Evolutionary conservation across 208 protist species (phyloP), one percentile per base, ranked within the genome.

Genomic region (Herpetomonas samuelpessoai): DNA sequence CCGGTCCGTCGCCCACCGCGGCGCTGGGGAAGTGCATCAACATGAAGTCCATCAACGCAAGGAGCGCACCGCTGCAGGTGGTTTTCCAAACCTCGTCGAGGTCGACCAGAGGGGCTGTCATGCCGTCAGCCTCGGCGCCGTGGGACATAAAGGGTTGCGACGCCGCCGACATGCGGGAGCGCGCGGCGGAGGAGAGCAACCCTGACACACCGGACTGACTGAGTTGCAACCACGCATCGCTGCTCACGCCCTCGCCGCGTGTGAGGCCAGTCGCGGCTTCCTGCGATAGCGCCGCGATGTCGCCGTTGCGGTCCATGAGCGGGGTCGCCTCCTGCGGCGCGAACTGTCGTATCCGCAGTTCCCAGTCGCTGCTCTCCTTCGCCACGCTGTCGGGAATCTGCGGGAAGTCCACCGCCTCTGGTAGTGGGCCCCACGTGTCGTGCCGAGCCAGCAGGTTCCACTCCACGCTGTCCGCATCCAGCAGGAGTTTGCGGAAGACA

Each of bases 401-500:
- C 14, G 54, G 51, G 52, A 92, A 94, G 46, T 81, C 78, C 1
- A 80, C 87, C 62, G 92, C 87, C 28, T 91, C 68, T 19, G 74
- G 52, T 18, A 93, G 85, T 1, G 57, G 57, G 52, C 63, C 19
- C 22, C 21, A 1, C 58, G 47, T 0, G 24, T 41, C 48, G 93
- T 79, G 3, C 91, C 62, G 52, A 92, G 85, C 26, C 88, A 68
- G 83, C 84, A 96, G 19, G 82, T 49, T 30, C 30, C 21, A 41
- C 14, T 74, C 71, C 51, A 78, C 71, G 22, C 71, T 62, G 3
- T 61, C 55, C 1, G 76, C 62, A 53, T 81, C 76, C 28, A 93
- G 83, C 24, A 96, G 71, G 52, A 97, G 90, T 16, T 79, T 48
- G 18, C 70, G 58, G 52, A 93, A 93, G 26, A 96, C 79, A 4